A percentile compares a stretch with the other conserved stretches of the same genome.
Conservation (phyloP, 179 eudicot species). For the Gypsophila paniculata region DNA sequence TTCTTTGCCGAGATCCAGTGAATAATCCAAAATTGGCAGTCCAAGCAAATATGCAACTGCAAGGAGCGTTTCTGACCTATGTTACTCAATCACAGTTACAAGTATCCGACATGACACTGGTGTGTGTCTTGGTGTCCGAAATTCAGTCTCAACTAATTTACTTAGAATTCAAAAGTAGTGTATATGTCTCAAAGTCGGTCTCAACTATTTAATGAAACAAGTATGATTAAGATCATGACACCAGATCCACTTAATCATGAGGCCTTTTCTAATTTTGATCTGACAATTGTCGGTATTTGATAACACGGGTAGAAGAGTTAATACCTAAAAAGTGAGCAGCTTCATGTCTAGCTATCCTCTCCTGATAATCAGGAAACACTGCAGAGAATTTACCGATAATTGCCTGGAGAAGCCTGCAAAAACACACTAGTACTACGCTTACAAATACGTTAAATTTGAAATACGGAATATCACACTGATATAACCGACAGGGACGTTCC, state of each 20-base stretch:
- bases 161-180: not conserved
- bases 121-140: not conserved
- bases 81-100: not conserved
- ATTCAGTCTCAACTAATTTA: not conserved
- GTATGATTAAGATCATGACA: too few relatives aligned
- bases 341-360: conserved; percentile 88
- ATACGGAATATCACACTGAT: not conserved
- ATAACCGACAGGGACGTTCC: not conserved
- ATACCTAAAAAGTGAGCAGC: conserved; percentile 92
- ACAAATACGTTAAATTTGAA: not conserved
- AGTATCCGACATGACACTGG: not conserved
- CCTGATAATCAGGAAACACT: conserved; percentile 83
- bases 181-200: not conserved
- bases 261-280: too few relatives aligned
- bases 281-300: too few relatives aligned
- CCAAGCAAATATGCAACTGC: conserved; percentile 89
- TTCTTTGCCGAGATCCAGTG: conserved; percentile 91
- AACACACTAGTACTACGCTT: not conserved
- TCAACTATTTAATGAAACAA: too few relatives aligned
- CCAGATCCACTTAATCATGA: too few relatives aligned
- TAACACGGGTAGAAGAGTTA: not conserved
- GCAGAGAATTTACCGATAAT: conserved; percentile 75
- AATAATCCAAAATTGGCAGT: conserved; percentile 79
- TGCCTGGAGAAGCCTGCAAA: conserved; percentile 88
- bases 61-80: conserved; percentile 8